These are phyloP conservation scores for Phialocephala sp. DNA, from an alignment of 2,329 filamentous ascomycete genomes.

Conservation along the genomic window DNA sequence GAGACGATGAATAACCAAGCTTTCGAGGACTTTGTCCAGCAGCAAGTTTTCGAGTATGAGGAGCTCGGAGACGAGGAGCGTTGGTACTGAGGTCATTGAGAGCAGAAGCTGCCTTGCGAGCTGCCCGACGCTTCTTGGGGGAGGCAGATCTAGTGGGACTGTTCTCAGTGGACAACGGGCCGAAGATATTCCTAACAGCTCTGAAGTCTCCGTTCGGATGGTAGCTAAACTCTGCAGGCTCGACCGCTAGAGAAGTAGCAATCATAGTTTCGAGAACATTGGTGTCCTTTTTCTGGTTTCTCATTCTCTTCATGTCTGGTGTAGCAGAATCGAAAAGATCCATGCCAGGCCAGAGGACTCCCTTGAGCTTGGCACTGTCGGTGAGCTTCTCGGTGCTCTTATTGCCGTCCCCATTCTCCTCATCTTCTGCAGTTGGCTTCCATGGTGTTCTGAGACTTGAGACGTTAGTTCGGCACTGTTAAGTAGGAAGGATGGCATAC, in stretches of 20 bases:
- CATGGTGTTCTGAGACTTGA: constrained; percentile 37
- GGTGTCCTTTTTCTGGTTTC: constrained; percentile 80
- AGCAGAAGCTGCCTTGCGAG: constrained; percentile 31
- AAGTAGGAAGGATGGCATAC: constrained; percentile 22
- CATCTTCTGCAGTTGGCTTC: constrained; percentile 25
- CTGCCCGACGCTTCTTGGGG: constrained; percentile 38
- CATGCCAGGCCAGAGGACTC: constrained; percentile 79
- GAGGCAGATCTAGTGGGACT: constrained; percentile 45
- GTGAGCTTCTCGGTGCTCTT: constrained; percentile 33
- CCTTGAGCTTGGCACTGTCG: constrained; percentile 61
- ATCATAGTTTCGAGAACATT: constrained; percentile 72
- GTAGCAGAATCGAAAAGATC: constrained; percentile 81
- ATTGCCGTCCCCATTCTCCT: constrained; percentile 22
- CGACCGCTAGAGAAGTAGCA: constrained; percentile 65
- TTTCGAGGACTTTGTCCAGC: constrained; percentile 30
- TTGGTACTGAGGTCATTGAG: constrained; percentile 36
- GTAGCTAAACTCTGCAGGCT: constrained; percentile 70
- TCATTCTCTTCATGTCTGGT: constrained; percentile 71
- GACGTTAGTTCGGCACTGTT: constrained; percentile 3
- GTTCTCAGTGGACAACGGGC: constrained; percentile 58
- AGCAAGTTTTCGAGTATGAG: constrained; percentile 26
- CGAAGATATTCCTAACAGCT: constrained; percentile 63
- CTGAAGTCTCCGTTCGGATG: constrained; percentile 56
- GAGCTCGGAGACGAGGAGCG: constrained; percentile 33
- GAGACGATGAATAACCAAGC: constrained; percentile 19